Evolutionary conservation across 805 yeast species (phyloP).

Genomic region (Candida gorgasii): DNA sequence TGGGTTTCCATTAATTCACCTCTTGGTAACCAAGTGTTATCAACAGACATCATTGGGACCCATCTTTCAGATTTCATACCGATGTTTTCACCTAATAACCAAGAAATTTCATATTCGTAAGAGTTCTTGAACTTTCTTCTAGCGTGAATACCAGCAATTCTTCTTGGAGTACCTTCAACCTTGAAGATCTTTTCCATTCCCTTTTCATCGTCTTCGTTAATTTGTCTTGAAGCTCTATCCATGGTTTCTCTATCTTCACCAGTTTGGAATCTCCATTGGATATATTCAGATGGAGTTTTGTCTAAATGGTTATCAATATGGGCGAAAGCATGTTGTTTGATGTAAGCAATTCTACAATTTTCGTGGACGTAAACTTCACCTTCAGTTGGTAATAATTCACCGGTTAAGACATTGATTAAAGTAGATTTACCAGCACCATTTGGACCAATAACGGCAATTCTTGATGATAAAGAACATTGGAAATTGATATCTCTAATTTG

Average conservation of each 20-base stretch:
- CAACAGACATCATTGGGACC: conserved; percentile 99
- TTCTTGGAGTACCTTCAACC: conserved; percentile 98
- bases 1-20: conserved; percentile 86
- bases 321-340: conserved; percentile 99
- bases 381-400: conserved; percentile 96
- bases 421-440: conserved; percentile 99
- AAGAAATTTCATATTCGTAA: conserved; percentile 98
- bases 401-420: conserved; percentile 96
- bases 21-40: conserved; percentile 99
- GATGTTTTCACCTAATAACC: conserved; percentile 96
- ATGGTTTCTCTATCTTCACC: conserved; percentile 99
- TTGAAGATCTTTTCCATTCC: conserved; percentile 99
- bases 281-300: conserved; percentile 99
- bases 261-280: conserved; percentile 99
- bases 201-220: conserved; percentile 94
- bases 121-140: conserved; percentile 99
- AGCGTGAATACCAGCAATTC: conserved; percentile 89
- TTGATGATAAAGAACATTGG: conserved; percentile 99
- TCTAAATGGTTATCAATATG: conserved; percentile 98
- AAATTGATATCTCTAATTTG: conserved; percentile 88
- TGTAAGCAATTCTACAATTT: conserved; percentile 99
- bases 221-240: conserved; percentile 99
- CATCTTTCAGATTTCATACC: conserved; percentile 99
- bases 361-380: conserved; percentile 99
- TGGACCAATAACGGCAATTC: conserved; percentile 99